A percentile compares a stretch with the other conserved stretches of the same genome.
Conservation (phyloP, 2,329 filamentous ascomycete species). For the Aspergillus hortae region DNA sequence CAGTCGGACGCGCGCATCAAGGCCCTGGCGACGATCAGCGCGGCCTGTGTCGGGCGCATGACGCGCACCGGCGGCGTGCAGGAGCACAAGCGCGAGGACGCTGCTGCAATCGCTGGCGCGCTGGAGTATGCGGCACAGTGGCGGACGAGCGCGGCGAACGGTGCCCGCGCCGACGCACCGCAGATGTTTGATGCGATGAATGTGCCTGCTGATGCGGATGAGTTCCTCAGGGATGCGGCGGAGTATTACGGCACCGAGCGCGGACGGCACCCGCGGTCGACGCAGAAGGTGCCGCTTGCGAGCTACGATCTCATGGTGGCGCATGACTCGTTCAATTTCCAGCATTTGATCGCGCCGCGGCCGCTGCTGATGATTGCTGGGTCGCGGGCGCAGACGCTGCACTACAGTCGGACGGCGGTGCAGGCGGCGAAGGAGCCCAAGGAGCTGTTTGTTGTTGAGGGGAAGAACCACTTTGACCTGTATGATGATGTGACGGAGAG, state of each 20-base stretch:
- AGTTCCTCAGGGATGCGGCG: slow-evolving; percentile 13
- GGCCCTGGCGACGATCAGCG: slow-evolving; percentile 34
- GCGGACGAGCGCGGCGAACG: slow-evolving; percentile 5
- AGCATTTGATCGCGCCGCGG: slow-evolving; percentile 22
- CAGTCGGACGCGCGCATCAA: slow-evolving; percentile 38
- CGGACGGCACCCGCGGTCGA: slow-evolving; percentile 16
- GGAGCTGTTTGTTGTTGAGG: slow-evolving; percentile 21
- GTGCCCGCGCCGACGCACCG: neutral
- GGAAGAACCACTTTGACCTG: slow-evolving; percentile 23
- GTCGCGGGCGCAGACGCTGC: slow-evolving; percentile 18
- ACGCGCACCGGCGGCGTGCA: slow-evolving; percentile 6
- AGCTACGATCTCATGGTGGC: slow-evolving; percentile 23
- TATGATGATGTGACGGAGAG: slow-evolving; percentile 24
- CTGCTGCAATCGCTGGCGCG: slow-evolving; percentile 1
- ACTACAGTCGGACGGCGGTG: slow-evolving; percentile 20
- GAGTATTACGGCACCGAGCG: slow-evolving; percentile 22
- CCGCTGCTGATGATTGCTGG: slow-evolving; percentile 27
- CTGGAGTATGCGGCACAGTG: slow-evolving; percentile 12
- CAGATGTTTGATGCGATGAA: slow-evolving; percentile 8
- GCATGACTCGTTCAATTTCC: slow-evolving; percentile 23
- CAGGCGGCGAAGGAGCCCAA: slow-evolving; percentile 23
- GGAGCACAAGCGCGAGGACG: slow-evolving; percentile 2
- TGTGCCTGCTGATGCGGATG: slow-evolving; percentile 5
- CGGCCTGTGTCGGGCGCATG: slow-evolving; percentile 28
- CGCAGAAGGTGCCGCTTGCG: slow-evolving; percentile 12